These are phyloP conservation scores for Vanderwaltozyma verrucispora DNA, from an alignment of 805 yeast species.

Conservation along the genomic window DNA sequence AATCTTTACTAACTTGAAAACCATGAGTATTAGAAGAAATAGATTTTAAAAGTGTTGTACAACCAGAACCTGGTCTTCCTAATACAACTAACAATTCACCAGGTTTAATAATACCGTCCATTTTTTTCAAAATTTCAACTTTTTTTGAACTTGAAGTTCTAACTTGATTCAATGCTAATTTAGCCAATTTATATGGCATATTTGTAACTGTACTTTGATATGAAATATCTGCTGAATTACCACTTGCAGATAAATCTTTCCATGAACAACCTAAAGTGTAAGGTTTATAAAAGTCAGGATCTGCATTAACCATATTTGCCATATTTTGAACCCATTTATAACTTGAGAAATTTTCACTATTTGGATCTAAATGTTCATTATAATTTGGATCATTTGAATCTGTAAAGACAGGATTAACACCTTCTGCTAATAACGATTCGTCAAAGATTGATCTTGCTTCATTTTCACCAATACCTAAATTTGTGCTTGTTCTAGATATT, in stretches of 20 bases:
- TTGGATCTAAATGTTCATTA: conserved; percentile 46
- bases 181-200: conserved; percentile 26
- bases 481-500: conserved; percentile 15
- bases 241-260: conserved; percentile 48
- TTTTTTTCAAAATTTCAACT: conserved; percentile 49
- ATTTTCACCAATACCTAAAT: background rate
- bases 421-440: conserved; percentile 7
- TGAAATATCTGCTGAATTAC: conserved; percentile 58
- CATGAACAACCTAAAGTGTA: conserved; percentile 50
- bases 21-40: conserved; percentile 52
- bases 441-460: conserved; percentile 9
- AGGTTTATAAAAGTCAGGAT: conserved; percentile 55
- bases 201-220: conserved; percentile 52
- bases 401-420: conserved; percentile 20
- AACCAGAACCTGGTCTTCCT: conserved; percentile 75
- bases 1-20: conserved; percentile 37
- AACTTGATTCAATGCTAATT: conserved; percentile 16
- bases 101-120: conserved; percentile 53
- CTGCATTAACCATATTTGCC: conserved; percentile 40
- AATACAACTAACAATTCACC: conserved; percentile 61
- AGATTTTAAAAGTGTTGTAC: conserved; percentile 56
- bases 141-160: conserved; percentile 17
- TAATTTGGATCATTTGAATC: conserved; percentile 12
- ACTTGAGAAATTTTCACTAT: conserved; percentile 46
- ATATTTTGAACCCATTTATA: conserved; percentile 60